Evolutionary conservation across 2,329 filamentous ascomycete genomes (phyloP), one percentile per base, ranked within the genome.

Genomic region (Fusarium liriodendri): DNA sequence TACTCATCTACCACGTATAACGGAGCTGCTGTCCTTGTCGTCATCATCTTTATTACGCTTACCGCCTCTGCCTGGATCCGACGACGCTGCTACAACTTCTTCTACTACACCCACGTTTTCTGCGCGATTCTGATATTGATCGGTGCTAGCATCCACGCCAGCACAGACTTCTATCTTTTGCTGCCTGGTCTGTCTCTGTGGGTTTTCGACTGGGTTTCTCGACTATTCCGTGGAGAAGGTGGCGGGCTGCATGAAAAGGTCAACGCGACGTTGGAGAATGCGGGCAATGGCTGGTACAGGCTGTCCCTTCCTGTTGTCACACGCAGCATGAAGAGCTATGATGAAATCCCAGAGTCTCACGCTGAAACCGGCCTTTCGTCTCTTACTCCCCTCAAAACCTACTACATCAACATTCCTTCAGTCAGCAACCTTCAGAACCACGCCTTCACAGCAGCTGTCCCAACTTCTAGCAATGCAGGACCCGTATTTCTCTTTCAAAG

Each of bases 401-500:
- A 69, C 29, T 69, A 69, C 16, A 29, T 69, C 37, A 69, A 66
- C 25, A 20, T 69, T 22, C 57, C 62, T 4, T 18, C 62, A 3
- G 14, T 69, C 62, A 69, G 66, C 57, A 60, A 54, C 42, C 20
- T 62, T n/a, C 66, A 69, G 29, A 69, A 66, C 32, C 62, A 69
- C 20, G 62, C 66, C 14, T 69, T 69, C 33, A 66, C 66, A 13
- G 66, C 66, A 4, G 66, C 66, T 2, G 38, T 66, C 3, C 47
- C 66, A 0, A n/a, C 27, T 18, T 66, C 66, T 6, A 20, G 27
- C 2, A 37, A 11, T 22, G 40, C 66, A 3, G 66, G 32, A 2
- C 38, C 66, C 2, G 66, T 61, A 2, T 69, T 69, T 27, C 62
- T 69, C 9, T 69, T 69, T 29, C 66, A 69, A 25, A 27, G 62